Conservation (phyloP, 75 land plant species). For the Cupressus sempervirens region DNA sequence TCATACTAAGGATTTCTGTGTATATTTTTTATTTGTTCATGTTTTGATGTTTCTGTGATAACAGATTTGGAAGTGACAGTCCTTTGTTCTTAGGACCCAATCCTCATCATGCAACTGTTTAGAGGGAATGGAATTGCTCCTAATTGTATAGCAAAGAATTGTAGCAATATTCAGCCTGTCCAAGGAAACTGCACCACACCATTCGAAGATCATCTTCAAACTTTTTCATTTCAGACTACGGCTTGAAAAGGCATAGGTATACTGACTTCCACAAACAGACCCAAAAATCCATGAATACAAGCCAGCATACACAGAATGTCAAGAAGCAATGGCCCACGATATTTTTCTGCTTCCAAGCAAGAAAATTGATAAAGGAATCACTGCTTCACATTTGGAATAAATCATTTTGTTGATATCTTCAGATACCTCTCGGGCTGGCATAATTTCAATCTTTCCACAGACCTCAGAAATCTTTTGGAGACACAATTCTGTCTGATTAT, state of each 20-base stretch:
- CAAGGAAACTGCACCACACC: conserved; percentile 21
- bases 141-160: background rate
- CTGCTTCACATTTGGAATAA: too few species aligned
- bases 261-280: conserved; percentile 29
- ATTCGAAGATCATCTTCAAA: conserved; percentile 24
- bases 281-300: conserved; percentile 36
- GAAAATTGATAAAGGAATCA: too few species aligned
- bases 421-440: too few species aligned
- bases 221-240: conserved; percentile 17
- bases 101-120: conserved; percentile 11
- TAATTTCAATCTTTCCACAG: too few species aligned
- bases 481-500: too few species aligned
- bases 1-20: too few species aligned
- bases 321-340: conserved; percentile 36
- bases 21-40: too few species aligned
- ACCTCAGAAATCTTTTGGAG: too few species aligned
- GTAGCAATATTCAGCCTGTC: conserved; percentile 1
- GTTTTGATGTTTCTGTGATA: too few species aligned
- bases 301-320: conserved; percentile 34
- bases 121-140: background rate
- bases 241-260: conserved; percentile 25
- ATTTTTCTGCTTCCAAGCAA: conserved; percentile 2
- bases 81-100: conserved; percentile 15
- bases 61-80: too few species aligned
- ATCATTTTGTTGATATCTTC: too few species aligned